These are phyloP conservation scores for Syncephalastrum monosporum DNA, from an alignment of 371 early-diverging fungal genomes.

Conservation along the genomic window DNA sequence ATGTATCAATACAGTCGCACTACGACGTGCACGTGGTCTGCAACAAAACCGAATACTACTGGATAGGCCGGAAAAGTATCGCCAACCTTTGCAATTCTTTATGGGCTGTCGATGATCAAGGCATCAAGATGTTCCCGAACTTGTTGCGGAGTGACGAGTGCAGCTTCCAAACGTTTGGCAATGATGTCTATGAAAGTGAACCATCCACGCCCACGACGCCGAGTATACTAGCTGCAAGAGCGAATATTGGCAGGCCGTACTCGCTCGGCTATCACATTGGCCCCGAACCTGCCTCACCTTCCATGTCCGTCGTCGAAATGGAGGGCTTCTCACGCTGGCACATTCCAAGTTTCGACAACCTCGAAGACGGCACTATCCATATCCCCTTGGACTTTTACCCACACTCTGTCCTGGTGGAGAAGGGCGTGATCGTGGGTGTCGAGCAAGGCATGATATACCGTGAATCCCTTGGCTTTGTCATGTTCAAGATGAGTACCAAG, in stretches of 20 bases:
- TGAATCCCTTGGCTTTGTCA: conserved; percentile 55
- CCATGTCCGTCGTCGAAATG: conserved; percentile 24
- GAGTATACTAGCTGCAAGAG: conserved; percentile 22
- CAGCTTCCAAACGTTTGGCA: conserved; percentile 25
- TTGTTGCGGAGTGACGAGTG: conserved; percentile 36
- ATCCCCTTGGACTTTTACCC: conserved; percentile 82
- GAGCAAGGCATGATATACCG: conserved; percentile 65
- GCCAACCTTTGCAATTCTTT: conserved; percentile 64
- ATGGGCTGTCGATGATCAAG: conserved; percentile 74
- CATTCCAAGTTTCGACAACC: conserved; percentile 31
- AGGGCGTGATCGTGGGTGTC: conserved; percentile 79
- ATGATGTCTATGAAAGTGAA: conserved; percentile 32
- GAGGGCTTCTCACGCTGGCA: conserved; percentile 37
- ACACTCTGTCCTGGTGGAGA: conserved; percentile 68
- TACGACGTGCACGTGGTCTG: conserved; percentile 63
- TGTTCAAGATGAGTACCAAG: conserved; percentile 71
- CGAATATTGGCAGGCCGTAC: conserved; percentile 34
- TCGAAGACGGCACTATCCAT: conserved; percentile 35
- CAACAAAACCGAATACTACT: conserved; percentile 72
- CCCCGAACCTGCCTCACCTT: conserved; percentile 25
- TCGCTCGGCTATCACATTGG: conserved; percentile 39
- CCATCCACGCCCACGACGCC: conserved; percentile 42
- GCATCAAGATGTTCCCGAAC: conserved; percentile 59
- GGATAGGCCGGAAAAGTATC: conserved; percentile 59
- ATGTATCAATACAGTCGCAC: conserved; percentile 25